Conservation (phyloP, 2,329 filamentous ascomycete genomes). For the Chrysoporthe cubensis region DNA sequence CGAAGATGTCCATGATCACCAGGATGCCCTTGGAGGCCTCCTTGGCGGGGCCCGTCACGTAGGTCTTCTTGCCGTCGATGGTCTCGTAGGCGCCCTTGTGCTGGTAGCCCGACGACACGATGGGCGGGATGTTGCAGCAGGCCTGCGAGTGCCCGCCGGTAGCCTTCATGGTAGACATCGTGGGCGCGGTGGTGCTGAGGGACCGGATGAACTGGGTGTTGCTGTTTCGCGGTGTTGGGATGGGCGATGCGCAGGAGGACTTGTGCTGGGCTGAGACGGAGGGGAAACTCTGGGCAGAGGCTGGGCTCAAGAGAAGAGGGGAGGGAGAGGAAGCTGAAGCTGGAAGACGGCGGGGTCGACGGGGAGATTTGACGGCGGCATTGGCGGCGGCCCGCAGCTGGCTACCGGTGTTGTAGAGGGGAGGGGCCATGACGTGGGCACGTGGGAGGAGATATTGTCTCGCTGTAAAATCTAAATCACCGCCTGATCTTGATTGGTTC, state of each 20-base stretch:
- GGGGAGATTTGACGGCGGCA: slow-evolving; percentile 3
- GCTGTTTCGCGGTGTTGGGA: background rate
- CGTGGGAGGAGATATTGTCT: background rate
- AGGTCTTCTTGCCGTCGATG: slow-evolving; percentile 51
- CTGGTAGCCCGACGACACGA: slow-evolving; percentile 49
- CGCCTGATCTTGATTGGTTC: too few species aligned
- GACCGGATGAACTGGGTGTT: background rate
- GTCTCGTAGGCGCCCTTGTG: slow-evolving; percentile 50
- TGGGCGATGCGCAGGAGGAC: slow-evolving; percentile 16
- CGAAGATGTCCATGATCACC: slow-evolving; percentile 69
- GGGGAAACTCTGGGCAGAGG: too few species aligned
- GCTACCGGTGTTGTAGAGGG: background rate
- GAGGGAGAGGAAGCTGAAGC: background rate
- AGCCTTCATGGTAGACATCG: slow-evolving; percentile 41
- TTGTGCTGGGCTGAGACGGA: background rate
- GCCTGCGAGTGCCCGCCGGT: slow-evolving; percentile 44
- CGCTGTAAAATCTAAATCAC: too few species aligned
- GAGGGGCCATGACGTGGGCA: slow-evolving; percentile 10
- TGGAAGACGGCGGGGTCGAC: slow-evolving; percentile 13
- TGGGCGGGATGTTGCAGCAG: slow-evolving; percentile 52
- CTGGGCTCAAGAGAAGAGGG: background rate
- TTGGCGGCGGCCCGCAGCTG: slow-evolving; percentile 22
- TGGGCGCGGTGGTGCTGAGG: slow-evolving; percentile 31
- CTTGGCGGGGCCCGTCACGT: slow-evolving; percentile 50
- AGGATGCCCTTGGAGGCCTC: slow-evolving; percentile 62